Evolutionary conservation across 139 green algal genomes (phyloP).

Genomic region (Mesostigma viride): DNA sequence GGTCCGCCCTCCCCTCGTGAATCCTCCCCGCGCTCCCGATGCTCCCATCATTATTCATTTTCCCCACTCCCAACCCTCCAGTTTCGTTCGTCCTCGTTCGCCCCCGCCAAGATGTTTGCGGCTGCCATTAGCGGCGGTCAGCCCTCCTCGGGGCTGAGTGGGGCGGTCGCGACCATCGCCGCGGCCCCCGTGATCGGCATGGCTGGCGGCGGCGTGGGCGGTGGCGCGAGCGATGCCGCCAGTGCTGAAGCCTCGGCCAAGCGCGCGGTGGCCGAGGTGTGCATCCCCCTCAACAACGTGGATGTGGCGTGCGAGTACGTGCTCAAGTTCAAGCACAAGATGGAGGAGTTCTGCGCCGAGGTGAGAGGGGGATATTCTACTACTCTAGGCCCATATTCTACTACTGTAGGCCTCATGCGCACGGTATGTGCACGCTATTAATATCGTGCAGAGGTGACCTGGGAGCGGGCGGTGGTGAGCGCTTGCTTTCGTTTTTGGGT

Average conservation of each 20-base stretch:
- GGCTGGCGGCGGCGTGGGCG: neutral
- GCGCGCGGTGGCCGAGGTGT: too few relatives aligned
- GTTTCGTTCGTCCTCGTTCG: too few relatives aligned
- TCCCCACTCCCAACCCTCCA: too few relatives aligned
- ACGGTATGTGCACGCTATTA: neutral
- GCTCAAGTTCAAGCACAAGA: constrained; percentile 63
- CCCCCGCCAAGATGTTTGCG: constrained; percentile 26
- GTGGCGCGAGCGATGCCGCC: neutral
- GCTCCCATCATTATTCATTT: too few relatives aligned
- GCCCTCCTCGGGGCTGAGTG: too few relatives aligned
- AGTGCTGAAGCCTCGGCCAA: neutral
- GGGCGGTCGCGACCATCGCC: constrained; percentile 11
- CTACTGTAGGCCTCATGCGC: constrained; percentile 8
- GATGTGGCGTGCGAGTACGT: constrained; percentile 39
- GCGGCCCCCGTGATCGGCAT: neutral
- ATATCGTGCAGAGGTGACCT: neutral
- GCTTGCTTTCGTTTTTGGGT: neutral
- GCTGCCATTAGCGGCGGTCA: too few relatives aligned
- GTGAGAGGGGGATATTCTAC: too few relatives aligned
- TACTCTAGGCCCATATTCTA: neutral
- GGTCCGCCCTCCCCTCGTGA: too few relatives aligned
- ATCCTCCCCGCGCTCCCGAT: too few relatives aligned
- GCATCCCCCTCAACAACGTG: constrained; percentile 37
- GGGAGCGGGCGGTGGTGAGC: neutral
- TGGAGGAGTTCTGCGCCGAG: constrained; percentile 47